phyloP scores from a whole-genome alignment of 441 rosid genomes.

The Corymbia calophylla region DNA sequence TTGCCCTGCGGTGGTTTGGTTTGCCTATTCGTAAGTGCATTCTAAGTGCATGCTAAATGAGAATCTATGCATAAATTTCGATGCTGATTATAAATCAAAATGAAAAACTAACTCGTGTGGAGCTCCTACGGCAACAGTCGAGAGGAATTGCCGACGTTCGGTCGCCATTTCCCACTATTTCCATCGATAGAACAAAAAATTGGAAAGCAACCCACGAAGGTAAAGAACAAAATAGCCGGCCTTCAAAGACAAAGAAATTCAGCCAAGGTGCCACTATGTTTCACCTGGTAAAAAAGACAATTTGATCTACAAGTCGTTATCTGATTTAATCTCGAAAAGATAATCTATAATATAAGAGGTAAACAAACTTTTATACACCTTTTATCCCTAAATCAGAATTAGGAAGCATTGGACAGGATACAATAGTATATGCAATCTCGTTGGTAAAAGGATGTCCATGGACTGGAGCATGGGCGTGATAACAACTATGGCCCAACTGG shows the following conservation, averaged over 20 bases:
- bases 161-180: background rate
- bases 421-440: background rate
- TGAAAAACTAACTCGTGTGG: background rate
- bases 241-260: background rate
- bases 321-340: background rate
- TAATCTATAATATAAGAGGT: background rate
- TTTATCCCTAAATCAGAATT: background rate
- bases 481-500: background rate
- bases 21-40: background rate
- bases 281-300: background rate
- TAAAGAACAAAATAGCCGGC: background rate
- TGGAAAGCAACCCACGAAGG: background rate
- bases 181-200: background rate
- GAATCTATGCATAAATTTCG: background rate
- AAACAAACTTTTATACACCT: background rate
- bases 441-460: background rate
- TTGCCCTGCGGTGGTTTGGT: background rate
- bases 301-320: background rate
- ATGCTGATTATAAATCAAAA: background rate
- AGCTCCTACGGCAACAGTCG: background rate
- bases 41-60: background rate
- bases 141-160: background rate
- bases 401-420: background rate
- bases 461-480: background rate
- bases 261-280: background rate